phyloP scores from a whole-genome alignment of 2,329 filamentous ascomycete genomes.

The Cercospora sp. region DNA sequence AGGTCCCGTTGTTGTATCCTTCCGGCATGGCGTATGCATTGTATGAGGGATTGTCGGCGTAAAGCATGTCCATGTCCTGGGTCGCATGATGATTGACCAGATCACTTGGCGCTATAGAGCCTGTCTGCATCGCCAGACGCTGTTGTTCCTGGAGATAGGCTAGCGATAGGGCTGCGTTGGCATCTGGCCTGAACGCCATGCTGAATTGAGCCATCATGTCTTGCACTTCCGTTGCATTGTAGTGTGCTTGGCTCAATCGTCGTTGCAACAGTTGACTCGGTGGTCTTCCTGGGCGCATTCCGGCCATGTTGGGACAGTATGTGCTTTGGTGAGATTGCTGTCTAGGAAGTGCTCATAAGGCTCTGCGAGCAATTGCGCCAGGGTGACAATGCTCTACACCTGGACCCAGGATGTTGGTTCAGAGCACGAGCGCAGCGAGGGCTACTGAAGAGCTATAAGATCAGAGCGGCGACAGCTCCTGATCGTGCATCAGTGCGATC shows the following conservation, averaged over 20 bases:
- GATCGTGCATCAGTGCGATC: slow-evolving; percentile 13
- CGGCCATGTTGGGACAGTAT: slow-evolving; percentile 26
- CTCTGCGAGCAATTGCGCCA: neutral
- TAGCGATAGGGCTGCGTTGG: slow-evolving; percentile 22
- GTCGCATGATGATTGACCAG: slow-evolving; percentile 23
- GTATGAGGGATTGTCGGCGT: slow-evolving; percentile 18
- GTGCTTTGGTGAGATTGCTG: neutral
- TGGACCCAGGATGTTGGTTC: slow-evolving; percentile 3
- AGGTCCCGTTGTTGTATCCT: slow-evolving; percentile 26
- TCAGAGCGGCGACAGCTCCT: slow-evolving; percentile 22
- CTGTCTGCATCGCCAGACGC: slow-evolving; percentile 19
- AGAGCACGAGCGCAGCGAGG: slow-evolving; percentile 1
- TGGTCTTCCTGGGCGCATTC: slow-evolving; percentile 21
- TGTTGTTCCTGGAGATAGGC: slow-evolving; percentile 28
- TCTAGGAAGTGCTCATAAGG: neutral
- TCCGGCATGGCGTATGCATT: slow-evolving; percentile 18
- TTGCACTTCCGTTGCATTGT: slow-evolving; percentile 31
- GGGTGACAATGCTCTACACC: neutral
- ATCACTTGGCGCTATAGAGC: slow-evolving; percentile 30
- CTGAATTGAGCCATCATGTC: slow-evolving; percentile 36
- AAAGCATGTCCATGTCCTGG: slow-evolving; percentile 18
- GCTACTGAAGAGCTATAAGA: slow-evolving; percentile 1
- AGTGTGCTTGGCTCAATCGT: slow-evolving; percentile 32
- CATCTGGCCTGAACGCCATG: slow-evolving; percentile 34
- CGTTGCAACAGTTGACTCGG: slow-evolving; percentile 33